Conservation (phyloP, 2,329 filamentous ascomycete genomes). For the Chaetothyriales sp. region DNA sequence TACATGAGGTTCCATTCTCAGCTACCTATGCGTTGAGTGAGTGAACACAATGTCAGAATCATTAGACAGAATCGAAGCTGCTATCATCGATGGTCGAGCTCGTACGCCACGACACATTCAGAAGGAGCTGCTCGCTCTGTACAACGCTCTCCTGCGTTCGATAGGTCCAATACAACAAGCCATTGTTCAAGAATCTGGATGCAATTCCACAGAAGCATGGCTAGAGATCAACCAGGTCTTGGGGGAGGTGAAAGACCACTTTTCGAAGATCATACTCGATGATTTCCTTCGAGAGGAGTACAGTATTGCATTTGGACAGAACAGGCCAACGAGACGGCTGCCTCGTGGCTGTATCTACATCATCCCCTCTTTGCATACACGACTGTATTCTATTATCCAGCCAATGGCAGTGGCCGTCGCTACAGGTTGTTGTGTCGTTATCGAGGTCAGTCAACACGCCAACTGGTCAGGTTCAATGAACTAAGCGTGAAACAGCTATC, state of each 20-base stretch:
- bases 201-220: background rate
- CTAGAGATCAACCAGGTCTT: background rate
- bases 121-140: constrained; percentile 26
- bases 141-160: constrained; percentile 18
- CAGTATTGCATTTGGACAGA: constrained; percentile 17
- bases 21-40: background rate
- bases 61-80: constrained; percentile 1
- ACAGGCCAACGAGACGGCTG: constrained; percentile 15
- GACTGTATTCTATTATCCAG: constrained; percentile 23
- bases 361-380: constrained; percentile 21
- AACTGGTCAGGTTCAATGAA: background rate
- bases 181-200: background rate
- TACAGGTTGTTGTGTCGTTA: constrained; percentile 25
- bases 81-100: constrained; percentile 26
- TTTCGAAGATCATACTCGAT: constrained; percentile 3
- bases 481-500: background rate
- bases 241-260: background rate
- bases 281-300: constrained; percentile 22
- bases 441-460: constrained; percentile 16
- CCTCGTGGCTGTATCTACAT: constrained; percentile 23
- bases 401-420: constrained; percentile 25
- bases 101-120: constrained; percentile 27
- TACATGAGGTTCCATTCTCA: background rate
- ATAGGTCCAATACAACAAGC: background rate
- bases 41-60: background rate